Base-by-base conservation (phyloP, 768 basidiomycete species). In the Russula sp. region DNA sequence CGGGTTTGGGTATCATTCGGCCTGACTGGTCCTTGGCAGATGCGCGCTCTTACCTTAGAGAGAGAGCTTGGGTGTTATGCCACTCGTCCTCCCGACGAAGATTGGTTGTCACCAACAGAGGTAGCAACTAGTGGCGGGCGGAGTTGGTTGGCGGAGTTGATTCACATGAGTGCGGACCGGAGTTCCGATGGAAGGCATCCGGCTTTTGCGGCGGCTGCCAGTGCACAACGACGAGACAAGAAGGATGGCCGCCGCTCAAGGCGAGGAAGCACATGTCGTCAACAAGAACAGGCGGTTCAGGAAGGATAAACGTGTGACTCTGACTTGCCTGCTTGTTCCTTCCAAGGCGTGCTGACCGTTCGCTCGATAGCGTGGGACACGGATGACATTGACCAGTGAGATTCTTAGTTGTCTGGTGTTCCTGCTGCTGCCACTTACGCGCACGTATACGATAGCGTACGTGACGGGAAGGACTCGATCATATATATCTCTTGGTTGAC, bases 361-460 rank as follows among this genome's bases (percentile, higher is more conserved):
- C 40, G 2, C 35, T 37, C 35, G 39, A 51, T 65, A 98, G 96
- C 95, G 71, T 98, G 96, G 96, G 96, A 98, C 72, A 98, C 95
- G 49, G 95, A 98, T 74, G 96, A 97, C 70, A 94, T 98, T 75
- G 91, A 98, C 80, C 95, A 97, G 94, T 96, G 73, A 86, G 94
- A 74, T 32, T 31, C 45, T 55, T 49, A 44, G 34, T 60, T 16
- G 13, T 22, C 16, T 14, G 11, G 27, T 56, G 20, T 49, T 10
- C 1, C 35, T 16, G 31, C 27, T 44, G n/a, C 20, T 51, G 31
- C 32, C 22, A 20, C 50, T 53, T 49, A 42, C 64, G 65, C 49
- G 13, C 58, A 32, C 45, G 22, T 31, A 20, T 53, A 22, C 58
- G 56, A 54, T 69, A 76, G 76, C 69, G 75, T 75, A 69, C 68